These are phyloP conservation scores for Mycena chlorophos DNA, from an alignment of 768 basidiomycete genomes.

Conservation along the genomic window DNA sequence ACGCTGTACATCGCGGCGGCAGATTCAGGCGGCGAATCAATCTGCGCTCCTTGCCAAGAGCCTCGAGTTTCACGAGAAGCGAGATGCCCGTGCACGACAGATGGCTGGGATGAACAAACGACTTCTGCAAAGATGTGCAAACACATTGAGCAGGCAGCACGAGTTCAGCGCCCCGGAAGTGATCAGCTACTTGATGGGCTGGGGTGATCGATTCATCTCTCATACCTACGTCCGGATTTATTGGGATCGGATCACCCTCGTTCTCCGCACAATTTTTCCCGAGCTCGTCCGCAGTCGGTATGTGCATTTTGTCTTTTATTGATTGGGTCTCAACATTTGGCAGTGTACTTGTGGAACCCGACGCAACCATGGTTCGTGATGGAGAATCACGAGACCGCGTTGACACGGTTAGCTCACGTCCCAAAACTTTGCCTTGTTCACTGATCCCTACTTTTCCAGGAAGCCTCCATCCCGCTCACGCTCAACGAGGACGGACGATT, in stretches of 20 bases:
- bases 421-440: not conserved
- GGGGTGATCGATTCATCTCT: slow-evolving; percentile 31
- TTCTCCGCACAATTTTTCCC: slow-evolving; percentile 19
- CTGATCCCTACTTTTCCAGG: not conserved
- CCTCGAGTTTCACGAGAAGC: slow-evolving; percentile 27
- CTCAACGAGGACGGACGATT: not conserved
- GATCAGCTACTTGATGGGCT: slow-evolving; percentile 41
- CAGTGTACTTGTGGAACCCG: too few species aligned
- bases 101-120: slow-evolving; percentile 25
- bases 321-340: not conserved
- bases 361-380: too few species aligned
- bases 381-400: too few species aligned
- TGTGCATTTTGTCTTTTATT: not conserved
- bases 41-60: slow-evolving; percentile 38
- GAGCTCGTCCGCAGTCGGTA: not conserved
- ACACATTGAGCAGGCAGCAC: slow-evolving; percentile 32
- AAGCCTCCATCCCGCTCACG: not conserved
- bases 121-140: slow-evolving; percentile 35
- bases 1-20: slow-evolving; percentile 39
- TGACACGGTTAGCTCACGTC: too few species aligned
- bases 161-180: slow-evolving; percentile 42
- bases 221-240: slow-evolving; percentile 38
- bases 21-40: slow-evolving; percentile 33
- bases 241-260: slow-evolving; percentile 26
- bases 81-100: slow-evolving; percentile 10